phyloP scores from a whole-genome alignment of 208 protist genomes.

The Acanthamoeba lenticulata region DNA sequence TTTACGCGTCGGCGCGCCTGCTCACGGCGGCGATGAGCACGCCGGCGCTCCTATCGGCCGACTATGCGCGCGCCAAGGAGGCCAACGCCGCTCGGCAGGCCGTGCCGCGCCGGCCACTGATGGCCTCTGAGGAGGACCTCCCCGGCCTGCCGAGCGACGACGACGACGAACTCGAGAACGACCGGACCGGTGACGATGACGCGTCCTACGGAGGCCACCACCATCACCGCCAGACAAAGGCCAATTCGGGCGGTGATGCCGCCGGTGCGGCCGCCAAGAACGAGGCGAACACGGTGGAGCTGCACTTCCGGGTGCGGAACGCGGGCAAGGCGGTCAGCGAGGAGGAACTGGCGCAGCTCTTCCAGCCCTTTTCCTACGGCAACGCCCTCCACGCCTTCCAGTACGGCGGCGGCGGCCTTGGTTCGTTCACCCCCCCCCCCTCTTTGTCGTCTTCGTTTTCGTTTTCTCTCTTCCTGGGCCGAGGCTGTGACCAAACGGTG shows the following conservation, averaged over 20 bases:
- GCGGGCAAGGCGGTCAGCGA: not conserved
- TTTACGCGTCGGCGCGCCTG: not conserved
- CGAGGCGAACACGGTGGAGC: not conserved
- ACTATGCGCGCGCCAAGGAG: too few relatives aligned
- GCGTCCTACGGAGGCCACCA: too few relatives aligned
- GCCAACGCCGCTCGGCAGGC: too few relatives aligned
- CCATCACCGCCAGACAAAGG: not conserved
- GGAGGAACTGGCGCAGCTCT: constrained; percentile 17
- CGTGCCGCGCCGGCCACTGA: too few relatives aligned
- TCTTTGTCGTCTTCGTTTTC: not conserved
- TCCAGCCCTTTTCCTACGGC: constrained; percentile 43
- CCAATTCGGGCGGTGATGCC: not conserved
- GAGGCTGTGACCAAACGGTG: not conserved
- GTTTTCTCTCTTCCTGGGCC: not conserved
- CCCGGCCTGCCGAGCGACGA: not conserved
- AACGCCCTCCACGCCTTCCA: constrained; percentile 40
- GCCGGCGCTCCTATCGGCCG: not conserved
- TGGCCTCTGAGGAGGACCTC: too few relatives aligned
- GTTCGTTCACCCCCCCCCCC: too few relatives aligned
- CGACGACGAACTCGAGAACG: not conserved
- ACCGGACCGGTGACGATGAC: too few relatives aligned
- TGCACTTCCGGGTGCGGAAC: constrained; percentile 37
- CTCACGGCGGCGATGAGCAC: not conserved
- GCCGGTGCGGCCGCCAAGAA: not conserved
- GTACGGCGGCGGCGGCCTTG: constrained; percentile 30